Percentiles rank a stretch among this genome's conserved stretches.
Conservation (phyloP, 78 protist genomes). For the Monosiga brevicollis region DNA sequence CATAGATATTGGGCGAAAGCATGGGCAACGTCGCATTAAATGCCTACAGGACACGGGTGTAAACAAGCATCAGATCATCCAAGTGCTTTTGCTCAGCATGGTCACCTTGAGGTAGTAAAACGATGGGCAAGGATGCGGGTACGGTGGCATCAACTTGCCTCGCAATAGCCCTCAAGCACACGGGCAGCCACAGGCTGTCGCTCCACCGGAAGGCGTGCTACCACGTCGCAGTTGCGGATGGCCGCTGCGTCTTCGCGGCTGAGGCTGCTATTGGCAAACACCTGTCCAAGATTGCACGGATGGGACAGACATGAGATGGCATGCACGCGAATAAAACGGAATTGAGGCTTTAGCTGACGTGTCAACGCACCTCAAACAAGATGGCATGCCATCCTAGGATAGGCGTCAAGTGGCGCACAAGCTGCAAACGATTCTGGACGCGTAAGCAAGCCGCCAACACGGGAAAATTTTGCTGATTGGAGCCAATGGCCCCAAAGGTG, state of each 20-base stretch:
- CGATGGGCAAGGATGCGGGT: too few species aligned
- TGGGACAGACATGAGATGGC: too few species aligned
- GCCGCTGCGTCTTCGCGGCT: background rate
- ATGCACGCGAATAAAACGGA: too few species aligned
- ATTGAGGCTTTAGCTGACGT: too few species aligned
- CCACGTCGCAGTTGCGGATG: background rate
- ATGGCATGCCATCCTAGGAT: conserved; percentile 19
- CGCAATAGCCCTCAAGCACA: background rate
- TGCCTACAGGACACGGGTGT: too few species aligned
- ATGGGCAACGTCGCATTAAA: conserved; percentile 12
- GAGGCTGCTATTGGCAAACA: background rate
- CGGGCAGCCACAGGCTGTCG: background rate
- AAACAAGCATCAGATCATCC: too few species aligned
- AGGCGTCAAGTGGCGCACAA: background rate
- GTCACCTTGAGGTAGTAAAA: too few species aligned
- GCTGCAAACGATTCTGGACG: background rate
- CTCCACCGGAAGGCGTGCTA: background rate
- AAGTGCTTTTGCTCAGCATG: too few species aligned
- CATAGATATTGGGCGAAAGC: conserved; percentile 3
- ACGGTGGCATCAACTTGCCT: too few species aligned
- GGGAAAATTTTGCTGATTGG: background rate
- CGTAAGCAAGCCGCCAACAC: background rate
- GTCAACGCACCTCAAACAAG: background rate
- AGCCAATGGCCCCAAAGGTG: background rate
- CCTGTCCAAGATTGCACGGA: too few species aligned